These are phyloP conservation scores for Penicillium bovifimosum DNA, from an alignment of 495 filamentous ascomycete species.

Conservation along the genomic window DNA sequence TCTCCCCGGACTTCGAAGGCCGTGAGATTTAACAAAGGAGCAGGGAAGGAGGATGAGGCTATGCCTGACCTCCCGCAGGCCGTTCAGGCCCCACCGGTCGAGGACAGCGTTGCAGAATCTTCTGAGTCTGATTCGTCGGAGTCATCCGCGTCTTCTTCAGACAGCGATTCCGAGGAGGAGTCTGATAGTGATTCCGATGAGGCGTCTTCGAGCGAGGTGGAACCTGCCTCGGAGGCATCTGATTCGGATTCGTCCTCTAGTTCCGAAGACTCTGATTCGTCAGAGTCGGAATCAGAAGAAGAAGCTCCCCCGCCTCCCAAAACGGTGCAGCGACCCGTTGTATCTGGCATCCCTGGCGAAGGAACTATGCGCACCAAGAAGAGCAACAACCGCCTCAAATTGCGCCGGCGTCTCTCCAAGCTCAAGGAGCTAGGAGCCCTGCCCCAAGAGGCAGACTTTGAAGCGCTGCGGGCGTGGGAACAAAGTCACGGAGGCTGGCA, in stretches of 20 bases:
- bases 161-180: constrained; percentile 14
- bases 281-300: constrained; percentile 9
- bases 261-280: constrained; percentile 5
- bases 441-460: constrained; percentile 41
- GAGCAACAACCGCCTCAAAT: constrained; percentile 49
- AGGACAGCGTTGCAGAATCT: background rate
- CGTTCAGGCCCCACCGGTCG: background rate
- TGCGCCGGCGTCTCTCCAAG: constrained; percentile 41
- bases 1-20: constrained; percentile 31
- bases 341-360: constrained; percentile 29
- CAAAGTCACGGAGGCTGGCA: constrained; percentile 24
- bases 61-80: background rate
- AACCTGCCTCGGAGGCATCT: background rate
- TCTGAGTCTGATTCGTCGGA: constrained; percentile 1
- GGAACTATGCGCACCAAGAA: constrained; percentile 48
- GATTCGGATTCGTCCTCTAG: background rate
- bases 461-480: constrained; percentile 40
- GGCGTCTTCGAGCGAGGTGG: constrained; percentile 16
- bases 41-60: constrained; percentile 9
- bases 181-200: constrained; percentile 7
- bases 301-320: background rate
- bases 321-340: background rate
- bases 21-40: constrained; percentile 29
- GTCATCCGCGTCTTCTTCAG: constrained; percentile 24
- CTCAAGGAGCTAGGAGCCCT: constrained; percentile 48